These are phyloP conservation scores for Scalesia atractyloides DNA, from an alignment of 129 eudicot species.

Conservation along the genomic window DNA sequence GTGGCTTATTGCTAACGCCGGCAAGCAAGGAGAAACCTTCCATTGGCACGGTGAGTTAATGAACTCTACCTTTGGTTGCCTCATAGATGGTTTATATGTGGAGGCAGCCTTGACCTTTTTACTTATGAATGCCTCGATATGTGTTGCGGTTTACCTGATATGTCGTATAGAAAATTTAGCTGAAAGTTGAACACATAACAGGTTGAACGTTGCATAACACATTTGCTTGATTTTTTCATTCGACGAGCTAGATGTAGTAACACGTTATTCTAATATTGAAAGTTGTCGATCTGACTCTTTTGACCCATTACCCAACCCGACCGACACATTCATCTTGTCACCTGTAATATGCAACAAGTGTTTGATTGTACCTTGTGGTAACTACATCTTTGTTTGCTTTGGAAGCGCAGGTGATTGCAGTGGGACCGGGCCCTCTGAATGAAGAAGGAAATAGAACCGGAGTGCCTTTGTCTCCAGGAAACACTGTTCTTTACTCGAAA, in stretches of 20 bases:
- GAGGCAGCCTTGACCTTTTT: background rate
- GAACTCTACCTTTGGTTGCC: background rate
- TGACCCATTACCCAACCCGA: background rate
- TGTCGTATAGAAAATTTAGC: background rate
- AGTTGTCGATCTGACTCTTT: background rate
- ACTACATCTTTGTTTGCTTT: background rate
- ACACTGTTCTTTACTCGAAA: constrained; percentile 88
- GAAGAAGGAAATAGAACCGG: constrained; percentile 80
- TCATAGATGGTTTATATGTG: background rate
- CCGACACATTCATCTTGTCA: background rate
- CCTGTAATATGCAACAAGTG: background rate
- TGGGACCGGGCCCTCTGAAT: constrained; percentile 79
- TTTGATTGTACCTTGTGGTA: background rate
- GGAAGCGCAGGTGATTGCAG: constrained; percentile 71
- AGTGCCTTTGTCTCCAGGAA: constrained; percentile 58
- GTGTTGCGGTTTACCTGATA: background rate
- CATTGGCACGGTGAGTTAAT: constrained; percentile 66
- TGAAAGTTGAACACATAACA: background rate
- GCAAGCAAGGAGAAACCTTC: constrained; percentile 88
- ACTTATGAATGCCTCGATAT: background rate
- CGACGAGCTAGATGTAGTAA: too few species aligned
- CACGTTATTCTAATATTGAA: too few species aligned
- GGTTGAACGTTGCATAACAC: background rate
- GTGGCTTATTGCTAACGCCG: constrained; percentile 75
- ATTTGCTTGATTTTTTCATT: background rate